Evolutionary conservation across 768 basidiomycete genomes (phyloP), one percentile per base, ranked within the genome.

Genomic region (Trametes sanguinea): DNA sequence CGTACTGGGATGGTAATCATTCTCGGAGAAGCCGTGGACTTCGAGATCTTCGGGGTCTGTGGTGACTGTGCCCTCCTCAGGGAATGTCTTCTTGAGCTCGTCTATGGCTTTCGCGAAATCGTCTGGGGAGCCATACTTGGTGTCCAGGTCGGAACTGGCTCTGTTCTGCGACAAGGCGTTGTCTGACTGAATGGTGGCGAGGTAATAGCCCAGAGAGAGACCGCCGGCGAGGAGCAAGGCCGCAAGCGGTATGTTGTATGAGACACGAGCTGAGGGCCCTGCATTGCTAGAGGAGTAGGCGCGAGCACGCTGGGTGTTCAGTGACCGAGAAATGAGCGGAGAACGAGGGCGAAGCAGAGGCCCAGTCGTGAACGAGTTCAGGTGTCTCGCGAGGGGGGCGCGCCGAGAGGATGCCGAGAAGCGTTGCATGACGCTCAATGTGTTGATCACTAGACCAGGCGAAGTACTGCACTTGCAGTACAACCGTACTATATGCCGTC

Each of bases 91-190:
- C 50, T 69, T 76, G 10, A 90, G 73, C 33, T 85, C 86, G 47
- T 70, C 66, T 40, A 89, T 82, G 0, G 85, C 86, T 3, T 72
- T 66, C 48, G 76, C 63, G 63, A 87, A 84, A 54, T 89, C 88
- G 17, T 76, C 66, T 0, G 77, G 74, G 8, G 83, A 75, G 11
- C 85, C 88, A 65, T 84, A 88, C 14, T 67, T 68, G 44, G 7
- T 52, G 54, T 70, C 65, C 37, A 66, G 57, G 47, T 52, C 51
- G 13, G 44, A 51, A 17, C 47, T 51, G 1, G 54, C 39, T 30
- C 33, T 22, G 55, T 33, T 47, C 29, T 27, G 33, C 51, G 8
- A 33, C 3, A 6, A 4, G 11, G 37, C 55, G 13, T 39, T 39
- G 47, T 29, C 27, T 13, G 22, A 11, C 14, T 35, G 40, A 6